Evolutionary conservation across 768 basidiomycete genomes (phyloP), one percentile per base, ranked within the genome.

Genomic region (Tephrocybe sp.): DNA sequence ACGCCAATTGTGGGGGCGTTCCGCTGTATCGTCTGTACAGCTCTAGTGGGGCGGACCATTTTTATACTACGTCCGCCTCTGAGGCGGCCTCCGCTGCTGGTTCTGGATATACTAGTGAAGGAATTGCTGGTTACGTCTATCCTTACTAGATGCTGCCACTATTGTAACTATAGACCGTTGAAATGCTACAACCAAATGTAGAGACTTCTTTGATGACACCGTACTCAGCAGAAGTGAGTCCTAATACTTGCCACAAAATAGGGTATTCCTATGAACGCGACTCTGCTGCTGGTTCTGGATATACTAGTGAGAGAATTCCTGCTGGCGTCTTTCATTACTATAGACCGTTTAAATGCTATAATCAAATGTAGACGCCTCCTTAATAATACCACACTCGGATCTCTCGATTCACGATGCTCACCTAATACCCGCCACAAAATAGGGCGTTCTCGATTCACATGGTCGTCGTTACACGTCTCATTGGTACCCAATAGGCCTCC

Each of bases 1-100:
- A 19, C 6, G 24, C 1, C 2, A 36, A 21, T 9, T 55, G 54
- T 24, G 56, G 52, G 2, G 51, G 49, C 7, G 45, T 52, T 4
- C 54, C 60, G 1, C 40, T 64, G 16, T 64, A 60, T 27, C 49
- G 63, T 27, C 46, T 62, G 26, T 63, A 56, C 19, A 60, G 48
- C 41, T 7, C 32, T 0, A 26, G 16, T 1, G 49, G 34, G 8
- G 38, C 38, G 0, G 62, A 63, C 32, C 62, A 63, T 43, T 63
- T 63, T 24, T 63, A 63, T 18, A 63, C 62, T 5, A 63, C 52
- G 11, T 53, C 49, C 15, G 44, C 39, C 0, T 24, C 48, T 0
- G 52, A 59, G 21, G 31, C 44, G 22, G 51, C 49, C 18, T 22
- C 21, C 19, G 4, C 39, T 13, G 4, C 19, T 6, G 31, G 49